Conservation (phyloP, 257 asterid genomes). For the Capsicum baccatum region DNA sequence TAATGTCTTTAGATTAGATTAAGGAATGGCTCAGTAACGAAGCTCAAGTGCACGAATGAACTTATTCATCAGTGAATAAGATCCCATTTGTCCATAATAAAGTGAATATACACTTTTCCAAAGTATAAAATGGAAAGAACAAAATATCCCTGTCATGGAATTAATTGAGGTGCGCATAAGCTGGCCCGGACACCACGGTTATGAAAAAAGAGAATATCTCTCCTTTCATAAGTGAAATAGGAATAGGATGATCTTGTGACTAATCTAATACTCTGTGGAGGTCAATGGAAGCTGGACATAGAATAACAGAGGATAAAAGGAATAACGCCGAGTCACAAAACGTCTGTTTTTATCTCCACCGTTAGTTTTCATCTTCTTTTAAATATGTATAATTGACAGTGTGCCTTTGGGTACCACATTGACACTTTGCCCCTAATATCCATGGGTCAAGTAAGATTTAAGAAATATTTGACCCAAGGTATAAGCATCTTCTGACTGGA, state of each 20-base stretch:
- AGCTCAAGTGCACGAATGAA: background rate
- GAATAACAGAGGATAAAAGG: background rate
- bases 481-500: background rate
- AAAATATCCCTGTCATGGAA: background rate
- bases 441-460: background rate
- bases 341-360: background rate
- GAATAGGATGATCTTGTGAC: conserved; percentile 3
- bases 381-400: background rate
- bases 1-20: background rate
- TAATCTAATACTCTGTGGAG: background rate
- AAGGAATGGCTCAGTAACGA: background rate
- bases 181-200: too few relatives aligned
- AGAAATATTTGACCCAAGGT: background rate
- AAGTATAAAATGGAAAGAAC: background rate
- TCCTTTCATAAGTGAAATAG: background rate
- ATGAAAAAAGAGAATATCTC: background rate
- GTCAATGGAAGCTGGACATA: background rate
- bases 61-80: background rate
- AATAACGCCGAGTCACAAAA: background rate
- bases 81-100: background rate
- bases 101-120: background rate
- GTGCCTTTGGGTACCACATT: background rate
- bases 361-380: background rate
- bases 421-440: background rate
- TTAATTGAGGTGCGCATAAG: too few relatives aligned